phyloP scores from a whole-genome alignment of 116 monocot species.

The Zostera marina region DNA sequence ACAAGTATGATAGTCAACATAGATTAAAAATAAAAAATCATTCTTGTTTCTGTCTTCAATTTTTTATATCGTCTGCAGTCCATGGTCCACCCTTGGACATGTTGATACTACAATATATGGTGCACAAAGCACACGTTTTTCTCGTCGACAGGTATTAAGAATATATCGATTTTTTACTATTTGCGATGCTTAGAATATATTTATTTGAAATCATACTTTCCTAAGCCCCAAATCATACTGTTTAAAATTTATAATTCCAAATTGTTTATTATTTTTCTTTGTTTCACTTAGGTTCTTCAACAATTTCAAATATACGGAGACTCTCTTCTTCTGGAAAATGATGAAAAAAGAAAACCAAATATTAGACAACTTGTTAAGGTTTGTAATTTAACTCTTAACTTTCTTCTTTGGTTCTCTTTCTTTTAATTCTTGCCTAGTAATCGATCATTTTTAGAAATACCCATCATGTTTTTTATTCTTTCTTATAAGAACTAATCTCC shows the following conservation, averaged over 20 bases:
- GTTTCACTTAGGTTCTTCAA: conserved; percentile 42
- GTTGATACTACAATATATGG: conserved; percentile 65
- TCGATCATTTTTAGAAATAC: no score
- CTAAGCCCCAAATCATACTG: no score
- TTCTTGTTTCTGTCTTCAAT: no score
- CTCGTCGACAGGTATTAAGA: conserved; percentile 64
- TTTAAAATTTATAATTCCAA: not conserved
- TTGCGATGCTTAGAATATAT: not conserved
- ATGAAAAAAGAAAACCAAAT: conserved; percentile 40
- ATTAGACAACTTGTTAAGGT: conserved; percentile 88
- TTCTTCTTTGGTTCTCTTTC: not conserved
- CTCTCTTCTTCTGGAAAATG: conserved; percentile 29
- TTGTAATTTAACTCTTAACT: not conserved
- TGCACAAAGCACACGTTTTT: conserved; percentile 12
- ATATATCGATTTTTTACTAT: conserved; percentile 1
- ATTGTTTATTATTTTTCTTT: conserved; percentile 1
- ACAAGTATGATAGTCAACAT: conserved; percentile 29
- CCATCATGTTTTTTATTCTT: no score
- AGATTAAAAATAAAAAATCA: not conserved
- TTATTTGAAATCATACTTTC: no score
- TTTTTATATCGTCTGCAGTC: conserved; percentile 32
- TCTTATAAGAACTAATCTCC: no score
- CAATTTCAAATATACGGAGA: conserved; percentile 76
- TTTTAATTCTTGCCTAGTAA: not conserved
- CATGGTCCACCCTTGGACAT: conserved; percentile 64